These are phyloP conservation scores for Ceratocystis colombiana DNA, from an alignment of 2,329 filamentous ascomycete species.

Conservation along the genomic window DNA sequence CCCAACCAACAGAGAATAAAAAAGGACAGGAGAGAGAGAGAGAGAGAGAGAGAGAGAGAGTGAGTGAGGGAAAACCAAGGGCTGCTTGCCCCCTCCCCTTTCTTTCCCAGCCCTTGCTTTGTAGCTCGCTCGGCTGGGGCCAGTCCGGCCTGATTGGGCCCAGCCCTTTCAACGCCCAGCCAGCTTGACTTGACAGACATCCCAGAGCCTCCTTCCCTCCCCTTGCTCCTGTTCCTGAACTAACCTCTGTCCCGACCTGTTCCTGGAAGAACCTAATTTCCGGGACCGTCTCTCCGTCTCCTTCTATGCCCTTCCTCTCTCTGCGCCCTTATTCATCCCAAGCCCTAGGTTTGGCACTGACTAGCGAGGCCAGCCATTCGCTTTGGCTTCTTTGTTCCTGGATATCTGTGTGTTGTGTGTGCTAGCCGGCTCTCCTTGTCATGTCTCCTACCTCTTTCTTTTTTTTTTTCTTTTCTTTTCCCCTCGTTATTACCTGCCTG, in stretches of 20 bases:
- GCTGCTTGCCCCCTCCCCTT: not conserved
- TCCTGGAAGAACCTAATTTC: slow-evolving; percentile 10
- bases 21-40: not conserved
- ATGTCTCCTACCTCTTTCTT: not conserved
- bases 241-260: not conserved
- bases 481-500: not conserved
- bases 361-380: not conserved
- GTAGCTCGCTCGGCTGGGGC: not conserved
- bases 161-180: not conserved
- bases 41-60: too few species aligned
- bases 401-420: not conserved
- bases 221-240: slow-evolving; percentile 1
- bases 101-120: not conserved
- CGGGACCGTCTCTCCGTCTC: not conserved
- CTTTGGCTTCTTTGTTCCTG: too few species aligned
- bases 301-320: not conserved
- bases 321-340: not conserved
- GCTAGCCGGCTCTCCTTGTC: not conserved
- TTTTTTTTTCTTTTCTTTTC: not conserved
- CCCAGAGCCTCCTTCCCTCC: too few species aligned
- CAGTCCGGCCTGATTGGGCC: not conserved
- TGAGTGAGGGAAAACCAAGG: not conserved
- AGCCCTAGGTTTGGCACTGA: not conserved
- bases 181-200: not conserved
- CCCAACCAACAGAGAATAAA: not conserved